These are phyloP conservation scores for Cryphonectria nitschkei DNA, from an alignment of 2,329 filamentous ascomycete species.

Conservation along the genomic window DNA sequence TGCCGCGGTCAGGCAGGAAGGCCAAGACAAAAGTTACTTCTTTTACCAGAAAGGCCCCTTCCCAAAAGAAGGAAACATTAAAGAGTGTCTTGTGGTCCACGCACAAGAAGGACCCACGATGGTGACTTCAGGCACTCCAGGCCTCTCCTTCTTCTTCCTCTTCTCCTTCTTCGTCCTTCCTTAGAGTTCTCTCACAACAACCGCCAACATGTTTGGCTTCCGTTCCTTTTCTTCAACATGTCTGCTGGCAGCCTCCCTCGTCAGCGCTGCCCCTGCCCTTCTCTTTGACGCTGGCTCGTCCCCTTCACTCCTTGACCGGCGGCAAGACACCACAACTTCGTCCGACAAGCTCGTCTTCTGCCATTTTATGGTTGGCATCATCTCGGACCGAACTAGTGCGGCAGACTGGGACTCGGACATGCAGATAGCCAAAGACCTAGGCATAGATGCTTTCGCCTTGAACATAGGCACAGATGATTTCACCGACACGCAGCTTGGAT, in stretches of 20 bases:
- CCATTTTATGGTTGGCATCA: slow-evolving; percentile 29
- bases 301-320: slow-evolving; percentile 1
- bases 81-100: background rate
- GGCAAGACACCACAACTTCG: slow-evolving; percentile 17
- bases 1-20: background rate
- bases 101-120: background rate
- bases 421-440: slow-evolving; percentile 29
- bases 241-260: slow-evolving; percentile 20
- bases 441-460: slow-evolving; percentile 39
- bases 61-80: too few relatives aligned
- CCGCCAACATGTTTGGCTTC: slow-evolving; percentile 23
- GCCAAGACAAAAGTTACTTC: background rate
- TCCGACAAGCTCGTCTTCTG: slow-evolving; percentile 28
- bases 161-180: background rate
- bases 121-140: background rate
- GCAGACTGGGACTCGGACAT: slow-evolving; percentile 30
- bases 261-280: slow-evolving; percentile 15
- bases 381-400: slow-evolving; percentile 25
- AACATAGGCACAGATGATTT: slow-evolving; percentile 43
- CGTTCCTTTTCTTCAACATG: slow-evolving; percentile 14
- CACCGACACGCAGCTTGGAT: slow-evolving; percentile 49
- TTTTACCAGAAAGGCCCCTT: background rate
- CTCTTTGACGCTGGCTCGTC: slow-evolving; percentile 15
- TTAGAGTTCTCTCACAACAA: background rate
- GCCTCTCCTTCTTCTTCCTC: background rate